These are phyloP conservation scores for Allium sativum DNA, from an alignment of 106 monocot species.

Conservation along the genomic window DNA sequence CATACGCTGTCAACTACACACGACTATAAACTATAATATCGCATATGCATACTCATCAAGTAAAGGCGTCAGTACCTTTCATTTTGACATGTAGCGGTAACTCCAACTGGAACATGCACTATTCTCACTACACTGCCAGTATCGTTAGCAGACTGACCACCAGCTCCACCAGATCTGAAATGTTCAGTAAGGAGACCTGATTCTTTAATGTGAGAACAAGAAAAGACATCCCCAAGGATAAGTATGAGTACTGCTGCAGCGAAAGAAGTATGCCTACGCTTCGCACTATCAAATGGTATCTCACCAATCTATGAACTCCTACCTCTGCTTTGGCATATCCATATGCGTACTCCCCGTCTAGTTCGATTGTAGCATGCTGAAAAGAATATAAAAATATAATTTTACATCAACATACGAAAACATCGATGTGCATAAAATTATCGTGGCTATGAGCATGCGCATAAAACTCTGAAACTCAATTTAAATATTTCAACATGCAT, in stretches of 20 bases:
- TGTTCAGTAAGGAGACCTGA: slow-evolving; percentile 88
- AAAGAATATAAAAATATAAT: no score
- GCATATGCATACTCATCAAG: no score
- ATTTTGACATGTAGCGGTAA: slow-evolving; percentile 92
- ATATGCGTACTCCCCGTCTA: slow-evolving; percentile 90
- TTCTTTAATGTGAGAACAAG: slow-evolving; percentile 74
- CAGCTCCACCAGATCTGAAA: slow-evolving; percentile 88
- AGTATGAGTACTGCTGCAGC: slow-evolving; percentile 96
- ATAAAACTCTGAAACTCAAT: no score
- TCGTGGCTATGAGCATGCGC: no score
- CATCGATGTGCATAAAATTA: no score
- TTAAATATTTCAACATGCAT: no score
- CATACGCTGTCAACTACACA: no score
- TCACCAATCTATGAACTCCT: slow-evolving; percentile 87
- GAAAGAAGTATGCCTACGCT: slow-evolving; percentile 91
- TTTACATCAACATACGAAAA: no score
- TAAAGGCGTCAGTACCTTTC: slow-evolving; percentile 87
- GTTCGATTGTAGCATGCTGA: slow-evolving; percentile 87
- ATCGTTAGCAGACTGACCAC: slow-evolving; percentile 89
- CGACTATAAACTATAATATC: no score
- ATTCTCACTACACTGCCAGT: slow-evolving; percentile 98
- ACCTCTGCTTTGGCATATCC: slow-evolving; percentile 98
- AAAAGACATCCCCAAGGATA: slow-evolving; percentile 59
- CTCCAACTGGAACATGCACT: slow-evolving; percentile 87
- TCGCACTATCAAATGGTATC: slow-evolving; percentile 92